Evolutionary conservation across 805 yeast species (phyloP), one percentile per base, ranked within the genome.

Genomic region (Kazachstania kunashirensis): DNA sequence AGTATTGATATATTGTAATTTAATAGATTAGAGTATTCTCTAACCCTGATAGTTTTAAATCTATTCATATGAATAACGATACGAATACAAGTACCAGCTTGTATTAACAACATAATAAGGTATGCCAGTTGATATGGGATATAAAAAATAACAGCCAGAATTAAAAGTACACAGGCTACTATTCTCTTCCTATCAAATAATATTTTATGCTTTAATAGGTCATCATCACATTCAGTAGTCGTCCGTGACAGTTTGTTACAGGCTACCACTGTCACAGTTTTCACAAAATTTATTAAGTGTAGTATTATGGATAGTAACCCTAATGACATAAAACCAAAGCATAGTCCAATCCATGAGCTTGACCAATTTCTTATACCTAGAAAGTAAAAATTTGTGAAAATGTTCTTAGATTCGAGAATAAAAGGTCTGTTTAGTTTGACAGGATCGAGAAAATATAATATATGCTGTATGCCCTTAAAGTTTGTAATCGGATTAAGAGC

Each of bases 71-170:
- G 26, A 24, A 29, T 20, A 5, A 55, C 48, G 2, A 63, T 41
- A 34, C 66, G 68, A 3, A 79, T 32, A 23, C 75, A 68, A 19
- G 74, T 71, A n/a, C 69, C 49, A 1, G 63, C 45, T 53, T 84
- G 95, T 2, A 80, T 68, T 9, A 75, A 19, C 32, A 75, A 63
- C 31, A 79, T 68, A 6, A 82, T 67, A 6, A 75, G 62, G 48
- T 70, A 84, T 2, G 84, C 88, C 52, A 85, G 70, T 53, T 86
- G 95, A 51, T 78, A 86, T 0, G 96, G 96, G 11, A 84, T 61
- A 50, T 78, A 81, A 17, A 79, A 59, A 21, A 77, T 63, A 3
- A 81, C 79, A 15, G 68, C 54, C 0, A 65, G 43, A 3, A 74
- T 41, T 10, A 78, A 46, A 0, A 66, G 3, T 0, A 62, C 39